phyloP scores from a whole-genome alignment of 768 basidiomycete genomes.

The Trametes cubensis region DNA sequence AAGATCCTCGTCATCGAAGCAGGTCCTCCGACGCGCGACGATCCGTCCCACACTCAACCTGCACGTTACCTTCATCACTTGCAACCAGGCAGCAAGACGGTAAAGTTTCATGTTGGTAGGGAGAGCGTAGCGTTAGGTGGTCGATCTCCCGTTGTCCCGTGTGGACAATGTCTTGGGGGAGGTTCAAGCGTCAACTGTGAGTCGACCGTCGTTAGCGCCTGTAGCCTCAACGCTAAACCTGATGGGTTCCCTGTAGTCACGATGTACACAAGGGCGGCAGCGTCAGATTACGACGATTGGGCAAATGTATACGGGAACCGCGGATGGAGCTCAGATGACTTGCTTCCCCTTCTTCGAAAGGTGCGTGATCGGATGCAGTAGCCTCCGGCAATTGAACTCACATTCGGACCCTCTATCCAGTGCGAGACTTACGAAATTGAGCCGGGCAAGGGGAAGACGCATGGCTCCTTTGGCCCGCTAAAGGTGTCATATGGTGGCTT shows the following conservation, averaged over 20 bases:
- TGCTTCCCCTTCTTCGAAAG: conserved; percentile 64
- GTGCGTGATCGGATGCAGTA: conserved; percentile 32
- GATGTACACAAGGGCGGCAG: conserved; percentile 60
- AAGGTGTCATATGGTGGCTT: conserved; percentile 36
- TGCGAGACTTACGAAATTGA: conserved; percentile 43
- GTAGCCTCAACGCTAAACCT: neutral
- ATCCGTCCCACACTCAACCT: conserved; percentile 54
- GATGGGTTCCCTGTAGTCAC: conserved; percentile 31
- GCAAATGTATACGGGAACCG: conserved; percentile 50
- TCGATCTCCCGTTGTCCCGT: conserved; percentile 46
- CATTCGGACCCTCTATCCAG: conserved; percentile 21
- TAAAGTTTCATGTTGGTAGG: conserved; percentile 44
- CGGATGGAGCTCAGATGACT: conserved; percentile 62
- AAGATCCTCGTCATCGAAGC: conserved; percentile 65
- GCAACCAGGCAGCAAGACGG: conserved; percentile 40
- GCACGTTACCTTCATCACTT: conserved; percentile 52
- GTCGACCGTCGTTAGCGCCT: neutral
- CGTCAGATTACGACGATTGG: conserved; percentile 73
- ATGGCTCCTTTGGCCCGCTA: conserved; percentile 52
- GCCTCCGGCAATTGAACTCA: conserved; percentile 11
- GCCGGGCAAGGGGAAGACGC: conserved; percentile 34
- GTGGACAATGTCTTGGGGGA: conserved; percentile 60
- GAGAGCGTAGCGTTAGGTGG: conserved; percentile 48
- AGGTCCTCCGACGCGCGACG: conserved; percentile 52
- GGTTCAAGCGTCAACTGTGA: conserved; percentile 65